Conservation (phyloP, 345 rosid species). For the Salix viminalis region DNA sequence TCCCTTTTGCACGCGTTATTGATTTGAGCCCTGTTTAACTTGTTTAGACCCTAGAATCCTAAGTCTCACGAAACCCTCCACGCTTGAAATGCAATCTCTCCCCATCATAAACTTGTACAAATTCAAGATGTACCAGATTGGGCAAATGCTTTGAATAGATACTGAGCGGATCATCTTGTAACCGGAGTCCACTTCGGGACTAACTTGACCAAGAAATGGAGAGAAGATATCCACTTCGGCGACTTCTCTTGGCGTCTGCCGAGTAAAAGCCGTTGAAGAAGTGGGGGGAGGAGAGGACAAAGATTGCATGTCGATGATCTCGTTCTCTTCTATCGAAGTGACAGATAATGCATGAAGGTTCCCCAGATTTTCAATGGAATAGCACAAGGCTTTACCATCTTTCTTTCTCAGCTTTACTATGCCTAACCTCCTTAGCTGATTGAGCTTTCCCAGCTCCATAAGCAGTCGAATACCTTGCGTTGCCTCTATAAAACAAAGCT, state of each 20-base stretch:
- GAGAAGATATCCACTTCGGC: conserved; percentile 28
- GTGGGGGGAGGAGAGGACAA: conserved; percentile 21
- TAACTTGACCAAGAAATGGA: conserved; percentile 17
- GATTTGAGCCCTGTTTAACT: conserved; percentile 1
- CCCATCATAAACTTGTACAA: conserved; percentile 20
- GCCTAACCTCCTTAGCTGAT: conserved; percentile 19
- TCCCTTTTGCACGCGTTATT: conserved; percentile 16
- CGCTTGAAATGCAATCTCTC: conserved; percentile 8
- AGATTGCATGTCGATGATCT: conserved; percentile 18
- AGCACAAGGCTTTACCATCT: conserved; percentile 17
- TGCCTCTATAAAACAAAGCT: conserved; percentile 25
- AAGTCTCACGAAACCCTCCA: conserved; percentile 18
- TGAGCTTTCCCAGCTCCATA: conserved; percentile 15
- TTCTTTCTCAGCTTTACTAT: conserved; percentile 15
- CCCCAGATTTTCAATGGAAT: conserved; percentile 17
- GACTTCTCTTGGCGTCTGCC: conserved; percentile 19
- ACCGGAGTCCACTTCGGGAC: conserved; percentile 11
- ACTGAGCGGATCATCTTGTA: conserved; percentile 14
- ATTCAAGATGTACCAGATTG: conserved; percentile 21
- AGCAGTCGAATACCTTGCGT: not conserved
- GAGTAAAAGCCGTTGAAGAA: conserved; percentile 24
- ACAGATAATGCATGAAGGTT: conserved; percentile 17
- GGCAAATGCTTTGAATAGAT: conserved; percentile 21
- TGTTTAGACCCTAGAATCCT: conserved; percentile 20
- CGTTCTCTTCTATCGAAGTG: conserved; percentile 6